Evolutionary conservation across 495 filamentous ascomycete species (phyloP), one percentile per base, ranked within the genome.

Genomic region (Filosporella fistucella): DNA sequence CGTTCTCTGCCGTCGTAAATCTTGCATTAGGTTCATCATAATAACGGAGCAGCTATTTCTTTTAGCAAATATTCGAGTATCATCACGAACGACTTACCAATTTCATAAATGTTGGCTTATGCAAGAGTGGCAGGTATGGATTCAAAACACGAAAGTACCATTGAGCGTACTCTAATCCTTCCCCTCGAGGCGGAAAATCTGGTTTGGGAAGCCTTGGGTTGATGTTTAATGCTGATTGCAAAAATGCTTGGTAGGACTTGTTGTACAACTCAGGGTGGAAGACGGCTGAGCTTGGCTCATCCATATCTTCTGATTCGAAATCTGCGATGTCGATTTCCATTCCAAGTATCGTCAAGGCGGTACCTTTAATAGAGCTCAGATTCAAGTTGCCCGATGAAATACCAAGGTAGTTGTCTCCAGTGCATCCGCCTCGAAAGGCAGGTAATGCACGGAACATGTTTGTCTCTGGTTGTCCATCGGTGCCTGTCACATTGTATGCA

Each of bases 311-410:
- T 0, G 78, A 77, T 23, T 80, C 74, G 56, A 88, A 85, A 29
- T 84, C 81, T 2, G 85, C 78, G 20, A 91, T 69, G 59, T 90
- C 84, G 52, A 91, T 86, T 41, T 85, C 80, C 52, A 85, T 81
- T 16, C 86, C 86, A 34, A 91, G 76, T 37, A 91, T 76, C 2
- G 81, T 80, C 39, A 91, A 65, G 1, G 80, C 77, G 1, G 84
- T 88, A 7, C 82, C 87, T 56, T 84, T 84, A 56, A 89, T 83
- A 12, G 81, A 80, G 66, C 81, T 85, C 3, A 89, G 66, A 35
- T 77, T 75, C 3, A 76, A 73, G 59, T 77, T 79, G n/a, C 80
- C 76, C 9, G 76, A 74, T 8, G 80, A 78, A 21, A 89, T 80
- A 18, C 86, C 86, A 6, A 89, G 72, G 52, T 88, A 87, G 60